These are phyloP conservation scores for Fusarium mangiferae DNA, from an alignment of 2,329 filamentous ascomycete genomes.

Conservation along the genomic window DNA sequence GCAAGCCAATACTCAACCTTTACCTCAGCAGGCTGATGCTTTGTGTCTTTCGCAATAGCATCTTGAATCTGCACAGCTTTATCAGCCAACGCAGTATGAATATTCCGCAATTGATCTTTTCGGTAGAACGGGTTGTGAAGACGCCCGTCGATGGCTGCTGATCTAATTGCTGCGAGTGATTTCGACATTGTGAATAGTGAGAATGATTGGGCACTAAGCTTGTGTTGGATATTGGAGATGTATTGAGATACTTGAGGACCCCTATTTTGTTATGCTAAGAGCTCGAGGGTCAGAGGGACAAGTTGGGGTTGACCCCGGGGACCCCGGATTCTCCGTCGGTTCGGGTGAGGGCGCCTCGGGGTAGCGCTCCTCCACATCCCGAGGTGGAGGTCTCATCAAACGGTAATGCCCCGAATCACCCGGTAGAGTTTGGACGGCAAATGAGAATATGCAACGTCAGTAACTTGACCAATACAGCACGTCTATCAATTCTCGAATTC, in stretches of 20 bases:
- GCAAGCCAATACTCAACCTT: slow-evolving; percentile 40
- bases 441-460: neutral
- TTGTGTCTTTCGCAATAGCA: slow-evolving; percentile 34
- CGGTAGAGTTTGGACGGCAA: neutral
- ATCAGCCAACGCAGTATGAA: slow-evolving; percentile 20
- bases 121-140: slow-evolving; percentile 34
- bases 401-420: neutral
- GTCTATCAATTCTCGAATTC: neutral
- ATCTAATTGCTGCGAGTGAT: slow-evolving; percentile 27
- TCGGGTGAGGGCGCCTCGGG: slow-evolving; percentile 11
- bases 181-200: slow-evolving; percentile 25
- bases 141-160: slow-evolving; percentile 34
- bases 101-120: slow-evolving; percentile 28
- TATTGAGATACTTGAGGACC: neutral
- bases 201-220: neutral
- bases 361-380: slow-evolving; percentile 24
- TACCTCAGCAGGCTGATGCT: slow-evolving; percentile 23
- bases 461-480: neutral
- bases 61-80: slow-evolving; percentile 28
- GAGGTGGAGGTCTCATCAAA: slow-evolving; percentile 16
- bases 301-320: neutral
- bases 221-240: neutral
- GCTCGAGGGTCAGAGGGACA: neutral
- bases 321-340: slow-evolving; percentile 11
- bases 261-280: neutral